Evolutionary conservation across 257 asterid species (phyloP).

Genomic region (Vinca minor): DNA sequence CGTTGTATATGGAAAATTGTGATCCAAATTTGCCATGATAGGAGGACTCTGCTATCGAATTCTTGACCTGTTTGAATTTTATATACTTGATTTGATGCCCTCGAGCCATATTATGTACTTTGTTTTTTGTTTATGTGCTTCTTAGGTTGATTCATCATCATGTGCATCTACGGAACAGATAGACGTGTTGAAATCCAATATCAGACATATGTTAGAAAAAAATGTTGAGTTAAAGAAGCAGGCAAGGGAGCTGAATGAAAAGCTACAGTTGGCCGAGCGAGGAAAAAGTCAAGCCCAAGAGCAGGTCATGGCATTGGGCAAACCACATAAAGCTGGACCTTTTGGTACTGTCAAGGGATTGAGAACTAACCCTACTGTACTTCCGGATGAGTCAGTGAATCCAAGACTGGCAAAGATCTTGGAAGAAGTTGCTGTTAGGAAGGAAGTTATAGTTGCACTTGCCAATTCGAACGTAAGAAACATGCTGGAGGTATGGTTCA

Average conservation of each 20-base stretch:
- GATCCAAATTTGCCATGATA: background rate
- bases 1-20: background rate
- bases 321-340: slow-evolving; percentile 61
- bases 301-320: slow-evolving; percentile 34
- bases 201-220: slow-evolving; percentile 37
- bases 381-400: slow-evolving; percentile 61
- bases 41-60: background rate
- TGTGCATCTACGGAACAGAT: slow-evolving; percentile 46
- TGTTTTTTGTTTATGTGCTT: slow-evolving; percentile 15
- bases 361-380: slow-evolving; percentile 59
- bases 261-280: slow-evolving; percentile 41
- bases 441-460: slow-evolving; percentile 68
- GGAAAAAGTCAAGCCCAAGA: slow-evolving; percentile 36
- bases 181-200: slow-evolving; percentile 42
- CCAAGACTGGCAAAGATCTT: slow-evolving; percentile 64
- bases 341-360: slow-evolving; percentile 64
- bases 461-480: slow-evolving; percentile 65
- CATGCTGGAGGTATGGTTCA: slow-evolving; percentile 61
- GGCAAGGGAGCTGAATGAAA: slow-evolving; percentile 53
- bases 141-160: slow-evolving; percentile 41
- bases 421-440: slow-evolving; percentile 43
- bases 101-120: too few relatives aligned
- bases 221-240: slow-evolving; percentile 51
- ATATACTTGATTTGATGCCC: background rate
- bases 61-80: background rate